Evolutionary conservation across 495 filamentous ascomycete genomes (phyloP), one percentile per base, ranked within the genome.

Genomic region (Annulohypoxylon maeteangense): DNA sequence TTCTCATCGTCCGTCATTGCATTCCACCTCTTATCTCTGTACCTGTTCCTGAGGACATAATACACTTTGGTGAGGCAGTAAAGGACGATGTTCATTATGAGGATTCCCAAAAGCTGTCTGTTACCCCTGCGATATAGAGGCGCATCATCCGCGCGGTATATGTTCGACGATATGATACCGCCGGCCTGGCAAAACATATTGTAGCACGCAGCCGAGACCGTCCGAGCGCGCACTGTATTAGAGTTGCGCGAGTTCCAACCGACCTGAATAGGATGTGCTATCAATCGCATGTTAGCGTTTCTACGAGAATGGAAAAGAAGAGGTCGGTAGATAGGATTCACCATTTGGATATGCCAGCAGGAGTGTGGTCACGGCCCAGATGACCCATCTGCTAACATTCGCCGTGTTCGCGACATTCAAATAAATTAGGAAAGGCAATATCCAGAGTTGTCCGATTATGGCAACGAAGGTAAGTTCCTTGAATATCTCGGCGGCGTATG

Each of bases 101-200:
- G 73, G 16, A 92, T 76, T 3, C 75, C 88, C 10, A 93, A 82
- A 0, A 92, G 79, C 4, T 89, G 85, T 18, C 81, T 80, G 67
- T 92, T 92, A 7, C 89, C 90, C 0, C 83, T 85, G 38, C 81
- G 83, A 57, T 92, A 91, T 20, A 82, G 78, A 6, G 90, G 89
- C 23, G 86, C 87, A 65, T 92, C 90, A 10, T 87, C 76, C 64
- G 81, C 76, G 1, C 88, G 88, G 68, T 91, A 92, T 42, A 91
- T 89, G 72, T 92, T 91, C 40, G 86, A 86, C 1, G 81, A 75
- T 59, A 91, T 85, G 55, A 92, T 88, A 22, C 81, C 89, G 31
- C 85, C 84, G 0, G 84, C 81, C 72, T 93, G 90, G 0, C 90
- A 87, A 59, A 83, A 84, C 90, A 93, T 92, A 75, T 91, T 90